Evolutionary conservation across 2,329 filamentous ascomycete genomes (phyloP), one percentile per base, ranked within the genome.

Genomic region (Paraphaeosphaeria sporulosa): DNA sequence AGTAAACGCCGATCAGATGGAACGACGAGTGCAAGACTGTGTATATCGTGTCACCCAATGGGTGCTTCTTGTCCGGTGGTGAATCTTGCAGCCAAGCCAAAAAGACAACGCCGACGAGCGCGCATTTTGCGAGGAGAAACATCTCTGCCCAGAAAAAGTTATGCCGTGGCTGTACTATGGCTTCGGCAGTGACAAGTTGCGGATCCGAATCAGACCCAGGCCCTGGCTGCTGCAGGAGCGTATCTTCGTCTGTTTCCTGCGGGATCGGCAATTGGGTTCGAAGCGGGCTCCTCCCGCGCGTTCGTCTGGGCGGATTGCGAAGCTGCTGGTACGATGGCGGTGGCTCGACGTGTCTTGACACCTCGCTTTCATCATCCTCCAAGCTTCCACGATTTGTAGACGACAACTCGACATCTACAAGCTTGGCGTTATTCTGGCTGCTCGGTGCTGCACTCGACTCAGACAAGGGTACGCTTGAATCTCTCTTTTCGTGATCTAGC

Each of bases 21-120:
- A 96, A 95, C 0, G 94, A 97, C 53, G 89, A 88, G 68, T 91
- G 90, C 38, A 99, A 81, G 4, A 92, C 93, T 15, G 91, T 93
- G 78, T 99, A 99, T 60, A 99, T 93, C 1, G 94, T 97, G 77
- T 99, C 95, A 15, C 94, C 94, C 58, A 96, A 86, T 0, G 90
- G 90, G 61, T 86, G 85, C 72, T 91, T 91, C 57, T 84, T 84
- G 55, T 81, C 82, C 5, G 91, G 90, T 0, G 89, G 82, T 19
- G 91, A 88, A 1, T 94, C 98, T 74, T 98, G 93, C 43, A 99
- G 84, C 83, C 91, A 96, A 25, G 97, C 90, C 15, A 99, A 84
- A 64, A 97, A 89, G 71, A 93, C 96, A 0, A 93, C 94, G 13
- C 94, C 91, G 71, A 98, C 87, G 72, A 98, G 86, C 42, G 90